Evolutionary conservation across 371 early-diverging fungal genomes (phyloP).

Genomic region (Rhizomucor pusillus): DNA sequence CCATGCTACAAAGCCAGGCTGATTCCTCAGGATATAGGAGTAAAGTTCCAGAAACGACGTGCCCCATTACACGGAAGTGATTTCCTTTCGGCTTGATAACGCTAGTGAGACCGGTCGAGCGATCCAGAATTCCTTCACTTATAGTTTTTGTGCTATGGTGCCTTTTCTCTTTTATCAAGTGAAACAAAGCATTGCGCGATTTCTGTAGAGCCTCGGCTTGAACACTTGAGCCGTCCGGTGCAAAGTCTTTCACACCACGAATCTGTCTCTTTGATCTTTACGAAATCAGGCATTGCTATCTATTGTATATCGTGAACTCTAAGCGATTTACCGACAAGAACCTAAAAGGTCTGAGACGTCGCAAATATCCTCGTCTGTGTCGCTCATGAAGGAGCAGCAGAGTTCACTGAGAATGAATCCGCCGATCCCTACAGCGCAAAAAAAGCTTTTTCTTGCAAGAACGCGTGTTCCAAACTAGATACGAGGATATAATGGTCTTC

Average conservation of each 20-base stretch:
- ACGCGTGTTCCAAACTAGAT: not conserved
- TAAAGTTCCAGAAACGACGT: not conserved
- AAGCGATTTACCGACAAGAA: not conserved
- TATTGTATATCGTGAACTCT: not conserved
- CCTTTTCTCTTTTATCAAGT: conserved; percentile 12
- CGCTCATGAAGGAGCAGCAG: conserved; percentile 14
- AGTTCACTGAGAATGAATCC: not conserved
- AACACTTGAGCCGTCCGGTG: not conserved
- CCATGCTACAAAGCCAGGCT: conserved; percentile 47
- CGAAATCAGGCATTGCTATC: not conserved
- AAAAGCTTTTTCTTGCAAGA: not conserved
- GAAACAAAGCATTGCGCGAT: conserved; percentile 24
- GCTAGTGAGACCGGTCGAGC: not conserved
- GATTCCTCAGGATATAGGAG: conserved; percentile 50
- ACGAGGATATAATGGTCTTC: conserved; percentile 29
- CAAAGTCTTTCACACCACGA: not conserved
- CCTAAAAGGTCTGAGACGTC: conserved; percentile 15
- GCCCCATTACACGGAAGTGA: conserved; percentile 12
- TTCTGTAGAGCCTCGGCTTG: conserved; percentile 10
- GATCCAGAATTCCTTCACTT: conserved; percentile 5
- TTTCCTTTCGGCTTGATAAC: conserved; percentile 7
- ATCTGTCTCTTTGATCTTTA: not conserved
- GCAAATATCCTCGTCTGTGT: conserved; percentile 21
- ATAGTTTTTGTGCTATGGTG: conserved; percentile 3
- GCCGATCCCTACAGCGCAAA: too few species aligned